Percentiles rank a stretch among this genome's conserved stretches.
Evolutionary conservation across 2,329 filamentous ascomycete genomes (phyloP).

Genomic region (Claviceps humidiphila): DNA sequence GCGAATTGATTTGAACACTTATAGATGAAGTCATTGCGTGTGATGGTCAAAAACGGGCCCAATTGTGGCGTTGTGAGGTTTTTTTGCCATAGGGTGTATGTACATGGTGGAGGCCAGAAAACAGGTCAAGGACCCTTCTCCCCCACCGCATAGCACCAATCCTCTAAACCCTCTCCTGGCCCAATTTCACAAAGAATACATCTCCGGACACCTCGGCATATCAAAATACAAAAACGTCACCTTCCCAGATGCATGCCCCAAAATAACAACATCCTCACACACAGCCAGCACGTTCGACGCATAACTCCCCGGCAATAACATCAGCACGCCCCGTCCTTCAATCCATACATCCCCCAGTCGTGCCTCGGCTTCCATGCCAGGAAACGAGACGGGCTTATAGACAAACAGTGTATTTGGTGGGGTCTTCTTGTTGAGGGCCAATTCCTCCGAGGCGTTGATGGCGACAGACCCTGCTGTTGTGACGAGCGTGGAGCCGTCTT

Average conservation of each 20-base stretch:
- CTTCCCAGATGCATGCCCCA: slow-evolving; percentile 8
- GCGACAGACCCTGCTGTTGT: slow-evolving; percentile 6
- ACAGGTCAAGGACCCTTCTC: background rate
- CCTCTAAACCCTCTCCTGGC: background rate
- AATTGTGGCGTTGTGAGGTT: too few species aligned
- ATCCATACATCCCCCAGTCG: slow-evolving; percentile 7
- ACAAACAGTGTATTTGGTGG: slow-evolving; percentile 5
- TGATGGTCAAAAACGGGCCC: too few species aligned
- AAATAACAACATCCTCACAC: slow-evolving; percentile 6
- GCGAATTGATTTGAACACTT: too few species aligned
- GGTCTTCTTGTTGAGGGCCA: slow-evolving; percentile 3
- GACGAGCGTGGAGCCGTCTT: slow-evolving; percentile 3
- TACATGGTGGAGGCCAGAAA: background rate
- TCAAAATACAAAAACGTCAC: slow-evolving; percentile 8
- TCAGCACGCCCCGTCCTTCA: slow-evolving; percentile 4
- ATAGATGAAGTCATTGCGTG: too few species aligned
- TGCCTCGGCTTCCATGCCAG: slow-evolving; percentile 6
- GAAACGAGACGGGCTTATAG: slow-evolving; percentile 7
- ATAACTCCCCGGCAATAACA: slow-evolving; percentile 6
- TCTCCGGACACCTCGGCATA: slow-evolving; percentile 2
- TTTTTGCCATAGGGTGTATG: background rate
- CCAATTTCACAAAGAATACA: background rate
- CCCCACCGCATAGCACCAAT: background rate
- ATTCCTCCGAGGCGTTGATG: background rate
- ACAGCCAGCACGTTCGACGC: slow-evolving; percentile 5